Conservation (phyloP, 805 yeast genomes). For the Zygoascus bituminiphila region DNA sequence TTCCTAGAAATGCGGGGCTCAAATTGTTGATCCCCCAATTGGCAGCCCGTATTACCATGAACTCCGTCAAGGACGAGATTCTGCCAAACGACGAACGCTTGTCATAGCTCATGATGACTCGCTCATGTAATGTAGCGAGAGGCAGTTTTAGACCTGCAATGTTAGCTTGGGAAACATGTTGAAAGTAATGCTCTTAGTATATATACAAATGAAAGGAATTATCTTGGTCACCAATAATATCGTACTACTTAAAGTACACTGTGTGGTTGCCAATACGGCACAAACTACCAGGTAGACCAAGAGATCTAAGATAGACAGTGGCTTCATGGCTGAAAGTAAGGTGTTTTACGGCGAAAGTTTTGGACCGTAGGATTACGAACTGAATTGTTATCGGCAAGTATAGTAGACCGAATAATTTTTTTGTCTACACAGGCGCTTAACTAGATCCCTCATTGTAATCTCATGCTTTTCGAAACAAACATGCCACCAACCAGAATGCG, state of each 20-base stretch:
- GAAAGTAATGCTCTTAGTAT: slow-evolving; percentile 14
- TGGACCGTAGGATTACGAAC: too few relatives aligned
- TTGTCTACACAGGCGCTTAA: too few relatives aligned
- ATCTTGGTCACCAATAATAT: too few relatives aligned
- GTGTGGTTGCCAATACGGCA: slow-evolving; percentile 3
- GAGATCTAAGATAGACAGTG: slow-evolving; percentile 8
- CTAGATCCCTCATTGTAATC: too few relatives aligned
- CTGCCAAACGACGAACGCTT: slow-evolving; percentile 19
- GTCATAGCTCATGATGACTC: slow-evolving; percentile 21
- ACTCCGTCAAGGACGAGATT: slow-evolving; percentile 20
- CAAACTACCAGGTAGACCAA: slow-evolving; percentile 4
- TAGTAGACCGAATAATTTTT: too few relatives aligned
- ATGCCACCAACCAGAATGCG: too few relatives aligned
- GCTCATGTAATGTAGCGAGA: slow-evolving; percentile 14
- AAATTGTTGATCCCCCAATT: slow-evolving; percentile 21
- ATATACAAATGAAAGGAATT: too few relatives aligned
- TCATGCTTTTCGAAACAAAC: too few relatives aligned
- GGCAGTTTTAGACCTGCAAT: slow-evolving; percentile 23
- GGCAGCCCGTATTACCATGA: slow-evolving; percentile 14
- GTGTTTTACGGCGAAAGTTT: too few relatives aligned
- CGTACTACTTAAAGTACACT: slow-evolving; percentile 8
- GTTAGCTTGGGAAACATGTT: too few relatives aligned
- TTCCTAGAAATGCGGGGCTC: slow-evolving; percentile 17
- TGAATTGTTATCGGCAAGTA: too few relatives aligned
- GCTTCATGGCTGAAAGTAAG: too few relatives aligned